These are phyloP conservation scores for Sugiyamaella neomexicana DNA, from an alignment of 1,139 yeast species.

Conservation along the genomic window DNA sequence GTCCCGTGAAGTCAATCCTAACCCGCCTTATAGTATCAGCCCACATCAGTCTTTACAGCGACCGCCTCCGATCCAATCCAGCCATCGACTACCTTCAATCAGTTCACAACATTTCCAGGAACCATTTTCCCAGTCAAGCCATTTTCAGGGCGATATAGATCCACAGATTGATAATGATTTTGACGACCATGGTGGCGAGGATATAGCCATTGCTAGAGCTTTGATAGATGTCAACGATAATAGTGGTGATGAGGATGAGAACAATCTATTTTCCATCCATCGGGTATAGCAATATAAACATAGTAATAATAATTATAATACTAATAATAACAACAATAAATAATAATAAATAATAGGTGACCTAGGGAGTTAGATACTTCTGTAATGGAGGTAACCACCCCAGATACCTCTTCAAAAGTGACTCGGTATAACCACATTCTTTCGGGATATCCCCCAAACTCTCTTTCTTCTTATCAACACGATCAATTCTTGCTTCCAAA, in stretches of 20 bases:
- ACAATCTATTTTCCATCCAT: constrained; percentile 23
- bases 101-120: constrained; percentile 16
- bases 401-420: constrained; percentile 13
- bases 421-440: constrained; percentile 15
- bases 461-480: constrained; percentile 24
- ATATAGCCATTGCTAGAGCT: constrained; percentile 66
- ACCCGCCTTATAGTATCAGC: constrained; percentile 8
- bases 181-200: constrained; percentile 52
- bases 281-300: not conserved
- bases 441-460: constrained; percentile 14
- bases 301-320: constrained; percentile 1
- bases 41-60: constrained; percentile 11
- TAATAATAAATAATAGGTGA: constrained; percentile 1
- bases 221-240: constrained; percentile 60
- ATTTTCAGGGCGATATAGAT: constrained; percentile 42
- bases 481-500: constrained; percentile 39
- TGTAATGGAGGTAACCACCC: constrained; percentile 18
- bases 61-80: constrained; percentile 5
- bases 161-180: constrained; percentile 60
- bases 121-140: constrained; percentile 5
- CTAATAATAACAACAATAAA: constrained; percentile 10
- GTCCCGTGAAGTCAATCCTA: constrained; percentile 4
- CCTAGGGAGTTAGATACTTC: constrained; percentile 16
- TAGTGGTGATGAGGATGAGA: constrained; percentile 29
- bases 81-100: constrained; percentile 7